These are phyloP conservation scores for Trichoderma sp. DNA, from an alignment of 2,329 filamentous ascomycete genomes.

Conservation along the genomic window DNA sequence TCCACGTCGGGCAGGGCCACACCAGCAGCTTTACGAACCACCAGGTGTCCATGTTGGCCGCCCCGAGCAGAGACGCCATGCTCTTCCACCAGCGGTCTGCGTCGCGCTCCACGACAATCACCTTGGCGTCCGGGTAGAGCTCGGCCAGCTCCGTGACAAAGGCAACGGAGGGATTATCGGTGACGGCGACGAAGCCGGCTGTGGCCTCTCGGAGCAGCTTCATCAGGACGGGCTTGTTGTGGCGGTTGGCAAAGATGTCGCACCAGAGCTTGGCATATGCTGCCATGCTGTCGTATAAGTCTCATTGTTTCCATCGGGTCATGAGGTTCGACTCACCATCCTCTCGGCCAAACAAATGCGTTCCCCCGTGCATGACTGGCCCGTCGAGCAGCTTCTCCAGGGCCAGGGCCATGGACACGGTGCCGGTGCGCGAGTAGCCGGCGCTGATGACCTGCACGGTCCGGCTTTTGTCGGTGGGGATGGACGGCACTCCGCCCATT, in stretches of 20 bases:
- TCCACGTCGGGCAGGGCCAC: slow-evolving; percentile 29
- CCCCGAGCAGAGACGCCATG: slow-evolving; percentile 29
- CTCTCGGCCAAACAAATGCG: slow-evolving; percentile 42
- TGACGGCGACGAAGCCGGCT: slow-evolving; percentile 51
- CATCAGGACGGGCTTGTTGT: slow-evolving; percentile 36
- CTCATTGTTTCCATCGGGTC: too few relatives aligned
- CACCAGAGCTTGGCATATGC: slow-evolving; percentile 30
- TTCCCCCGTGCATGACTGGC: slow-evolving; percentile 55
- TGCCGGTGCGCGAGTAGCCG: slow-evolving; percentile 44
- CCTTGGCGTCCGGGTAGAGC: slow-evolving; percentile 53
- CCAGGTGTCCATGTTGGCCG: not conserved
- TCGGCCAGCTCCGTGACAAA: slow-evolving; percentile 52
- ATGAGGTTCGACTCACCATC: slow-evolving; percentile 36
- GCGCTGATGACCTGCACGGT: slow-evolving; percentile 49
- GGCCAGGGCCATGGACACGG: slow-evolving; percentile 52
- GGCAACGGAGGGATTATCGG: slow-evolving; percentile 49
- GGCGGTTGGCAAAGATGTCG: slow-evolving; percentile 24
- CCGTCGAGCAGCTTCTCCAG: slow-evolving; percentile 52
- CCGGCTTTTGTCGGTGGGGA: slow-evolving; percentile 39
- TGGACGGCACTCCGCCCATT: slow-evolving; percentile 39
- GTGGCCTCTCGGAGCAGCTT: slow-evolving; percentile 43
- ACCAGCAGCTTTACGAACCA: slow-evolving; percentile 23
- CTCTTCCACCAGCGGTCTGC: slow-evolving; percentile 44
- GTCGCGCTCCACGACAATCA: slow-evolving; percentile 48
- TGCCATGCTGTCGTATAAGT: not conserved